phyloP scores from a whole-genome alignment of 768 basidiomycete genomes.

The Psilocybe cyanescens region DNA sequence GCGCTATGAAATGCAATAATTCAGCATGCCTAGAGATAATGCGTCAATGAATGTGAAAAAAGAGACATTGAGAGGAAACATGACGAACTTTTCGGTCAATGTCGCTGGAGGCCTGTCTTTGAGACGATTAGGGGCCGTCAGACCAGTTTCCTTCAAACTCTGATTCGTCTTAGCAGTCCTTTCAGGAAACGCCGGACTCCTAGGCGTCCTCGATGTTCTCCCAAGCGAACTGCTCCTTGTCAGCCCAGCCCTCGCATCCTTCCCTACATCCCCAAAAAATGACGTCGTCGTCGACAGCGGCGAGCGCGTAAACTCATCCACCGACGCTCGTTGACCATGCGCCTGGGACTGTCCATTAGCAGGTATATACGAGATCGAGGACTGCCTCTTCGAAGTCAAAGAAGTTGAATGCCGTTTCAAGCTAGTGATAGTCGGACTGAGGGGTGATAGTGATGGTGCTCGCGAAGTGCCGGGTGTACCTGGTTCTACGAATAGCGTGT shows the following conservation, averaged over 20 bases:
- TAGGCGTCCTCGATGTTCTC: slow-evolving; percentile 12
- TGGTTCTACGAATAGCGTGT: background rate
- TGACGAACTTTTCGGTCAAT: slow-evolving; percentile 70
- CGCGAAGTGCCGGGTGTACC: slow-evolving; percentile 7
- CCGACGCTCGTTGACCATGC: slow-evolving; percentile 6
- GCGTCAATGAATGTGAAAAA: background rate
- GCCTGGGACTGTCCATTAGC: slow-evolving; percentile 21
- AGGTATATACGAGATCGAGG: slow-evolving; percentile 57
- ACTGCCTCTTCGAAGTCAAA: slow-evolving; percentile 37
- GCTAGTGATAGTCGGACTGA: slow-evolving; percentile 15
- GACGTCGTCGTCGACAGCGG: slow-evolving; percentile 14
- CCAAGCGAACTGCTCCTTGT: slow-evolving; percentile 16
- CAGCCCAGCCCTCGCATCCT: slow-evolving; percentile 6
- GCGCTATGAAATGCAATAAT: slow-evolving; percentile 81
- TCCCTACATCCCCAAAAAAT: slow-evolving; percentile 5
- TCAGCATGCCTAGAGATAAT: slow-evolving; percentile 66
- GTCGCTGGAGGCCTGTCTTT: slow-evolving; percentile 55
- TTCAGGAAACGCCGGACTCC: slow-evolving; percentile 12
- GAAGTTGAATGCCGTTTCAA: slow-evolving; percentile 20
- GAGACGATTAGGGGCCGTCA: slow-evolving; percentile 14
- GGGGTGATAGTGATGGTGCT: slow-evolving; percentile 8
- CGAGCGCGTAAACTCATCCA: slow-evolving; percentile 9
- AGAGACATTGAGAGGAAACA: slow-evolving; percentile 1
- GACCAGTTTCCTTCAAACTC: slow-evolving; percentile 28
- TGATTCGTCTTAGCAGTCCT: slow-evolving; percentile 5